Conservation (phyloP, 768 basidiomycete species). For the Rickenella mellea region DNA sequence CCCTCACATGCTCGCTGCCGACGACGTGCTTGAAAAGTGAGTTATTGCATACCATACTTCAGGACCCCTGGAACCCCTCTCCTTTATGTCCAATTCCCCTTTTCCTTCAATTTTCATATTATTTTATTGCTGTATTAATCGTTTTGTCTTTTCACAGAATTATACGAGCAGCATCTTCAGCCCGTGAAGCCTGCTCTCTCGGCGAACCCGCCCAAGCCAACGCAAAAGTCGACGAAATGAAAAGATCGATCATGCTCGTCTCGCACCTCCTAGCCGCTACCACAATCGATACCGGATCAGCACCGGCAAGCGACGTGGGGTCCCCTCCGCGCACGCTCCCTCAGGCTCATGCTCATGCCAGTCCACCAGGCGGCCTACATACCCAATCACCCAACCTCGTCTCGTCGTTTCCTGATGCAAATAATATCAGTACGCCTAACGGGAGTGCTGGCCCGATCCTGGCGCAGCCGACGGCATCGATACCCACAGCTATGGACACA, state of each 20-base stretch:
- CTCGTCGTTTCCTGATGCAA: too few relatives aligned
- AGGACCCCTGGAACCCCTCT: constrained; percentile 11
- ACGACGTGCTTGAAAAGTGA: constrained; percentile 46
- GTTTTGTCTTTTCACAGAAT: constrained; percentile 34
- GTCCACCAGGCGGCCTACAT: too few relatives aligned
- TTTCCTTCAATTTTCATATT: constrained; percentile 28
- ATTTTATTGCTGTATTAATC: constrained; percentile 12
- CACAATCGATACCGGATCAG: constrained; percentile 15
- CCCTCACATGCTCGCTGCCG: constrained; percentile 40
- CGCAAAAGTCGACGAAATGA: constrained; percentile 45
- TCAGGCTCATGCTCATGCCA: background rate
- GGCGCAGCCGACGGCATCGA: too few relatives aligned
- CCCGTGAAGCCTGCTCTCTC: constrained; percentile 37
- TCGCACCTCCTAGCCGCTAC: constrained; percentile 44
- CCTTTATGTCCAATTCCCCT: constrained; percentile 22
- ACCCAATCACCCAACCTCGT: too few relatives aligned
- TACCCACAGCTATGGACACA: constrained; percentile 18
- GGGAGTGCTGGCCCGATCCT: too few relatives aligned
- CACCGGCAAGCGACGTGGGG: too few relatives aligned
- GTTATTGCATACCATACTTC: constrained; percentile 16
- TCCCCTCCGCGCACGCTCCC: background rate
- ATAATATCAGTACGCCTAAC: too few relatives aligned
- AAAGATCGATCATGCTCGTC: constrained; percentile 41
- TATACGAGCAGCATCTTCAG: constrained; percentile 49
- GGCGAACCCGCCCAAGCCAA: constrained; percentile 39